These are phyloP conservation scores for Penicillium parvum DNA, from an alignment of 495 filamentous ascomycete genomes.

Conservation along the genomic window DNA sequence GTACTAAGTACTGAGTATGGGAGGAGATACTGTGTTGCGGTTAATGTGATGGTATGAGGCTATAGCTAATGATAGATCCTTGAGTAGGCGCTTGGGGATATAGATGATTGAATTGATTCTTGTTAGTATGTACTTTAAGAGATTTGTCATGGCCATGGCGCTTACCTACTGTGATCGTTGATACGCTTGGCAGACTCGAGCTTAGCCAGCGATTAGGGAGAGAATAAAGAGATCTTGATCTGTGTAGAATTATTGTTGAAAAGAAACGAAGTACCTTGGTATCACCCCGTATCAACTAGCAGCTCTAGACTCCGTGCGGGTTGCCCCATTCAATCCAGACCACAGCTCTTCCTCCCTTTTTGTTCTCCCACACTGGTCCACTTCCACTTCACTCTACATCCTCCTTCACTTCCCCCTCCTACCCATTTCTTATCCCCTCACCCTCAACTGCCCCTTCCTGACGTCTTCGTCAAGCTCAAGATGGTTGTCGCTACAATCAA, in stretches of 20 bases:
- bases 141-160: too few relatives aligned
- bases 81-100: neutral
- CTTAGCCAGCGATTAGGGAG: too few relatives aligned
- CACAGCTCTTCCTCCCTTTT: slow-evolving; percentile 28
- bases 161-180: too few relatives aligned
- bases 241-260: too few relatives aligned
- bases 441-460: slow-evolving; percentile 15
- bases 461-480: slow-evolving; percentile 16
- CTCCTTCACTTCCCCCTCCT: slow-evolving; percentile 7
- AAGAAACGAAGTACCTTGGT: too few relatives aligned
- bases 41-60: neutral
- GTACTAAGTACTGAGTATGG: neutral
- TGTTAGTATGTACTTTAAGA: too few relatives aligned
- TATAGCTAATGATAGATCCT: too few relatives aligned
- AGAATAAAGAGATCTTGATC: too few relatives aligned
- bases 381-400: neutral
- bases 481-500: slow-evolving; percentile 42
- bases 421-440: slow-evolving; percentile 6
- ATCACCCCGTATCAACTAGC: neutral
- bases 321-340: slow-evolving; percentile 30
- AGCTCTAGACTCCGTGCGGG: slow-evolving; percentile 28
- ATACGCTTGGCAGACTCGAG: too few relatives aligned
- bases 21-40: neutral
- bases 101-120: neutral
- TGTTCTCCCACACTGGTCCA: slow-evolving; percentile 16